Base-by-base conservation (phyloP, 2,329 filamentous ascomycete species). In the Trichoderma guizhouense region DNA sequence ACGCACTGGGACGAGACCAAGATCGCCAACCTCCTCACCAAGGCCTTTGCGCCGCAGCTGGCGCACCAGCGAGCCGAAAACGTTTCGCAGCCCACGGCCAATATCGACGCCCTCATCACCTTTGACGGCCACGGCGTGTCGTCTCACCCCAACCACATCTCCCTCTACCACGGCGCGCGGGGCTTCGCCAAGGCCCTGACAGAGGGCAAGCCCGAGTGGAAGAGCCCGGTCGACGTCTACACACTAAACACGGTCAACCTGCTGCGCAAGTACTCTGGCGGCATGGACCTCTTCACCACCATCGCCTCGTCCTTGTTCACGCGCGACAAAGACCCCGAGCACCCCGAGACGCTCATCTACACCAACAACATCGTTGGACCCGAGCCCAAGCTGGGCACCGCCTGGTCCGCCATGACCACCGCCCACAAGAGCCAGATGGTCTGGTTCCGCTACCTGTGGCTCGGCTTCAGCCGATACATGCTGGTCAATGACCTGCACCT, bases 391-490 rank as follows among this genome's bases (percentile, higher is more conserved):
- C 80, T 85, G 71, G 79, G 79, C 11, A 84, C 86, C 34, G 95
- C 93, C 8, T 92, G 95, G 84, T 87, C 84, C 69, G 95, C 96
- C 36, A 99, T 99, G 96, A 94, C 93, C 2, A 86, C 88, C 69
- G 95, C 93, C 32, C 96, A 99, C 84, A 86, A 90, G 83, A 98
- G 94, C 81, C 96, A 99, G 86, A 99, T 99, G 96, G 89, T 93
- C 47, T 99, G 96, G 96, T 99, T 98, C 79, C 89, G 96, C 8
- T 98, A 94, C 88, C 93, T 94, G 3, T 99, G 95, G 94, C 97
- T 99, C 79, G 87, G 89, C 0, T 80, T 97, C 71, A 96, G 94
- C 78, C 87, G 96, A 73, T 99, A 98, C 83, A 98, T 99, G 96
- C 88, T 94, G 71, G 88, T 98, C 36, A 99, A 99, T 82, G 95